These are phyloP conservation scores for Aspergillus calidoustus DNA, from an alignment of 2,329 filamentous ascomycete genomes.

Conservation along the genomic window DNA sequence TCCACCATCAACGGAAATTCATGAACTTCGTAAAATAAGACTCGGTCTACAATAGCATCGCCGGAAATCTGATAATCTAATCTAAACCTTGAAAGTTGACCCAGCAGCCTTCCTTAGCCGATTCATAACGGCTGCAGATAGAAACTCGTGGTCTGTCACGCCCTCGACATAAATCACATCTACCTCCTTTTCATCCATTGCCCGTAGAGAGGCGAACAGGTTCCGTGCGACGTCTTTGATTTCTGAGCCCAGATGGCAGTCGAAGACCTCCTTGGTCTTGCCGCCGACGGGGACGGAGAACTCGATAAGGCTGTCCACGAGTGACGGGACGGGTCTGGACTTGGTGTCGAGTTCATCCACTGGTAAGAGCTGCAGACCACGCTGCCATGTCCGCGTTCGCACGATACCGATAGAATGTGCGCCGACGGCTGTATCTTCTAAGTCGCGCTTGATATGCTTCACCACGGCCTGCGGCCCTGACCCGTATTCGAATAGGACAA, in stretches of 20 bases:
- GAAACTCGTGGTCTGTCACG: conserved; percentile 73
- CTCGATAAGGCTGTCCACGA: conserved; percentile 32
- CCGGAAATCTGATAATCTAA: not conserved
- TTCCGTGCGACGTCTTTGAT: conserved; percentile 79
- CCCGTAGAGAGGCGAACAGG: conserved; percentile 83
- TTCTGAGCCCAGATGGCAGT: conserved; percentile 73
- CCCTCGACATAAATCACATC: conserved; percentile 91
- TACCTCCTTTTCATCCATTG: conserved; percentile 78
- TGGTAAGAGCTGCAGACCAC: conserved; percentile 34
- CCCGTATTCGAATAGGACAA: conserved; percentile 76
- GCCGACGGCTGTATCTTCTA: conserved; percentile 35
- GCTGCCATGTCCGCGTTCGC: conserved; percentile 43
- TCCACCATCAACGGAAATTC: not conserved
- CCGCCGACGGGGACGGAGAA: conserved; percentile 35
- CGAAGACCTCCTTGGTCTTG: conserved; percentile 55
- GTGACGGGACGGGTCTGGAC: conserved; percentile 28
- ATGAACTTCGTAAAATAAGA: conserved; percentile 5
- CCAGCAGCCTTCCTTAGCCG: conserved; percentile 76
- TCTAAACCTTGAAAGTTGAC: conserved; percentile 56
- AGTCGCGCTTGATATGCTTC: conserved; percentile 39
- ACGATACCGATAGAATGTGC: conserved; percentile 45
- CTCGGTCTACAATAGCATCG: not conserved
- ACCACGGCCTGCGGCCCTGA: conserved; percentile 33
- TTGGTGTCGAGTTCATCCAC: conserved; percentile 29
- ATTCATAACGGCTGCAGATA: conserved; percentile 87